Evolutionary conservation across 2,329 filamentous ascomycete genomes (phyloP).

Genomic region (Botrytis paeoniae): DNA sequence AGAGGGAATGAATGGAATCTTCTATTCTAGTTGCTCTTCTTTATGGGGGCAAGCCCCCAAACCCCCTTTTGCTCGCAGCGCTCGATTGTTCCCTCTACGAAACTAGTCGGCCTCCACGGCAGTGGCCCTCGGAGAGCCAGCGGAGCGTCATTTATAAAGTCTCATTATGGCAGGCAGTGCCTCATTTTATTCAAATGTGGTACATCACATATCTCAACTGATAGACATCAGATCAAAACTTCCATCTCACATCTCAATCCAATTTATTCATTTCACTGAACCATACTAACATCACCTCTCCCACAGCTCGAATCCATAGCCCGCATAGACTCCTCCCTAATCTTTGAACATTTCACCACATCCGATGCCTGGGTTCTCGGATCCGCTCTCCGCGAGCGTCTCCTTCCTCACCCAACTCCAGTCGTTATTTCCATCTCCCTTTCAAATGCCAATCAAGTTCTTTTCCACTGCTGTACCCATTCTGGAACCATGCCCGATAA

Average conservation of each 20-base stretch:
- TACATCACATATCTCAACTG: neutral
- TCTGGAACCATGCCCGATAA: slow-evolving; percentile 69
- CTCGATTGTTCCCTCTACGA: neutral
- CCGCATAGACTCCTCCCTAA: slow-evolving; percentile 34
- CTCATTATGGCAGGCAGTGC: neutral
- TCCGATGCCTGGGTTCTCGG: slow-evolving; percentile 65
- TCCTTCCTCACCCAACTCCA: slow-evolving; percentile 53
- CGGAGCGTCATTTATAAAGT: slow-evolving; percentile 1
- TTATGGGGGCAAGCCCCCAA: neutral
- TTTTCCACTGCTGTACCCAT: slow-evolving; percentile 69
- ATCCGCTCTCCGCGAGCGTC: slow-evolving; percentile 60
- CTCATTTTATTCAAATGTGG: neutral
- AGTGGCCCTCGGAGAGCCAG: slow-evolving; percentile 8
- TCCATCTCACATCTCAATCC: neutral
- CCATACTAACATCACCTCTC: neutral
- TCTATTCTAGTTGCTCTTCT: neutral
- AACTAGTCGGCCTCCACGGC: slow-evolving; percentile 1
- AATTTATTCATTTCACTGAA: neutral
- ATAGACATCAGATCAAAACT: neutral
- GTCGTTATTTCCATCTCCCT: slow-evolving; percentile 63
- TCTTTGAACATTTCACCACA: slow-evolving; percentile 52
- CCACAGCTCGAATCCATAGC: slow-evolving; percentile 37
- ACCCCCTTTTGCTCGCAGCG: slow-evolving; percentile 3
- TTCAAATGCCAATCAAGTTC: slow-evolving; percentile 54
- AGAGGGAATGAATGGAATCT: neutral